These are phyloP conservation scores for Solanum aculeatissimum DNA, from an alignment of 305 asterid species.

Conservation along the genomic window DNA sequence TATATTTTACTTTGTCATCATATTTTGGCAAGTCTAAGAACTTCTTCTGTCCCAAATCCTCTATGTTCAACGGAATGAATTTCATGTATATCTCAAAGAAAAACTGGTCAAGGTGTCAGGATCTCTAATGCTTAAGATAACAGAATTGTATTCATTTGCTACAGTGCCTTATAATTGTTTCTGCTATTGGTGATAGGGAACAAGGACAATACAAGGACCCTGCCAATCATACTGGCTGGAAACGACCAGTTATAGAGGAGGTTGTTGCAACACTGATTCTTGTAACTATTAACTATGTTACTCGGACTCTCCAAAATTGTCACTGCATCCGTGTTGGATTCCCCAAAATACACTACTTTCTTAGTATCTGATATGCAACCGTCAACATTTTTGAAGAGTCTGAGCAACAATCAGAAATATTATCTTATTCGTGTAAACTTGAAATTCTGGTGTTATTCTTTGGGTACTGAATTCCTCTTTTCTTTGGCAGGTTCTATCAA, in stretches of 20 bases:
- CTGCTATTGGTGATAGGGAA: slow-evolving; percentile 47
- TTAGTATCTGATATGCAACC: not conserved
- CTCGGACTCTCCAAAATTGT: not conserved
- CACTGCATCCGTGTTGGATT: not conserved
- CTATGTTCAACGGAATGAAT: not conserved
- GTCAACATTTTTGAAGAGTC: not conserved
- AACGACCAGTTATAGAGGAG: slow-evolving; percentile 86
- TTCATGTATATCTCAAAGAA: not conserved
- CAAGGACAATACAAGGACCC: slow-evolving; percentile 78
- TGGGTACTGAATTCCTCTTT: not conserved
- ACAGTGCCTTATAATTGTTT: not conserved
- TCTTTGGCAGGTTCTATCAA: slow-evolving; percentile 44
- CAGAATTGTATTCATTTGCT: not conserved
- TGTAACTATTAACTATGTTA: not conserved
- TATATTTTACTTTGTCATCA: not conserved
- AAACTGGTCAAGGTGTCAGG: not conserved
- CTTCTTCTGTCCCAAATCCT: not conserved
- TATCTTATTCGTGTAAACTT: not conserved
- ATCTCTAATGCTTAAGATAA: not conserved
- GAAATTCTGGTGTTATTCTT: not conserved
- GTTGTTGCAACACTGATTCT: slow-evolving; percentile 27
- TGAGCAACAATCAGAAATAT: not conserved
- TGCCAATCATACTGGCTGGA: slow-evolving; percentile 45
- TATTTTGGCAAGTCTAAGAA: not conserved
- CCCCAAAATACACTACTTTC: not conserved